Evolutionary conservation across 1,284 basidiomycete species (phyloP).

Genomic region (Ustilago shanxiensis): DNA sequence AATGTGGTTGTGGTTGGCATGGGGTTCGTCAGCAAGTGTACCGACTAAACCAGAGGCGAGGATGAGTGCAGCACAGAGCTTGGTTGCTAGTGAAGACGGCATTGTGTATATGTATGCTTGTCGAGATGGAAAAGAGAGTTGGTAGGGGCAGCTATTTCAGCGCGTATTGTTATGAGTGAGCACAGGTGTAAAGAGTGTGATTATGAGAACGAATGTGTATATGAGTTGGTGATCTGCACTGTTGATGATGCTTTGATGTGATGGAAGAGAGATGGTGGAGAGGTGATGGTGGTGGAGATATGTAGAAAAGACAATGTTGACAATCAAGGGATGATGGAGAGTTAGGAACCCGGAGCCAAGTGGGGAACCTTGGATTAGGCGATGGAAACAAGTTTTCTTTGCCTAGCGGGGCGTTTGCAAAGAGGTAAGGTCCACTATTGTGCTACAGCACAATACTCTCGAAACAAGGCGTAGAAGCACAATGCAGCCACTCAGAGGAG

Average conservation of each 20-base stretch:
- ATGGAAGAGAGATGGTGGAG: background rate
- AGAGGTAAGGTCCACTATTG: background rate
- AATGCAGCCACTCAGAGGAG: background rate
- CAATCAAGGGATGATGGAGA: conserved; percentile 1
- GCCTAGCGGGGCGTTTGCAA: background rate
- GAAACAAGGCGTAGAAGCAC: conserved; percentile 9
- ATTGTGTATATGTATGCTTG: conserved; percentile 6
- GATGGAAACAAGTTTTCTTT: background rate
- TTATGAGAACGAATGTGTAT: background rate
- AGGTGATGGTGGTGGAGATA: conserved; percentile 10
- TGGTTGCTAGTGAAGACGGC: conserved; percentile 19
- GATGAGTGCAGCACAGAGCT: conserved; percentile 21
- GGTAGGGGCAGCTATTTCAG: conserved; percentile 24
- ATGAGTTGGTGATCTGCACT: background rate
- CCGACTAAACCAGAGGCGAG: conserved; percentile 17
- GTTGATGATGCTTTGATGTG: background rate
- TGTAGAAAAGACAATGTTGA: background rate
- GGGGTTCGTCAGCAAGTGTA: conserved; percentile 12
- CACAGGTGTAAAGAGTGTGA: background rate
- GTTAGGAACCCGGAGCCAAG: conserved; percentile 1
- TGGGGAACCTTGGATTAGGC: background rate
- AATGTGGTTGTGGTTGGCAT: conserved; percentile 18
- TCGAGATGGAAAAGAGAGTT: background rate
- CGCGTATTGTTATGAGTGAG: conserved; percentile 19
- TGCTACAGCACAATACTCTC: too few species aligned